Conservation (phyloP, 306 rosid genomes). For the Crotalaria pallida region DNA sequence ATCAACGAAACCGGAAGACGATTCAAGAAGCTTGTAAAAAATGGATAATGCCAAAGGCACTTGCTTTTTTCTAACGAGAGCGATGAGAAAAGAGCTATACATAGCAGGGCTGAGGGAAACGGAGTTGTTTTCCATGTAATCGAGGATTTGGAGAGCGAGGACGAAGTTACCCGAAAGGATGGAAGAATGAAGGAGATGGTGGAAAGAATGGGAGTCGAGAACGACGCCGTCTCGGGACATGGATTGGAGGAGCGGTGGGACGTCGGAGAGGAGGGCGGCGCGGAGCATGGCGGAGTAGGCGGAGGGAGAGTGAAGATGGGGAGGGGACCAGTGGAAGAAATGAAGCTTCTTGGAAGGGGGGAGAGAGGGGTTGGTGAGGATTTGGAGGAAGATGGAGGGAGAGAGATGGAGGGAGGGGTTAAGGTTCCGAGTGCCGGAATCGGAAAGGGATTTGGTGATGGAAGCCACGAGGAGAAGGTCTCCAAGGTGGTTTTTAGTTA, state of each 20-base stretch:
- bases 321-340: slow-evolving; percentile 57
- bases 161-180: slow-evolving; percentile 42
- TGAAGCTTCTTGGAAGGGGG: slow-evolving; percentile 59
- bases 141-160: slow-evolving; percentile 49
- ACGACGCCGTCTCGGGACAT: slow-evolving; percentile 49
- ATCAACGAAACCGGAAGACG: background rate
- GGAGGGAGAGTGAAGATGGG: slow-evolving; percentile 22
- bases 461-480: slow-evolving; percentile 60
- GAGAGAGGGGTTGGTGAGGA: slow-evolving; percentile 49
- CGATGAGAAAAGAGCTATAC: slow-evolving; percentile 51
- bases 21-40: slow-evolving; percentile 46
- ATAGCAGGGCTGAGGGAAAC: slow-evolving; percentile 27
- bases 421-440: slow-evolving; percentile 51
- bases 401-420: slow-evolving; percentile 41
- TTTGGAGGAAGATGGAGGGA: slow-evolving; percentile 43
- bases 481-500: slow-evolving; percentile 21
- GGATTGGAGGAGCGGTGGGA: slow-evolving; percentile 38
- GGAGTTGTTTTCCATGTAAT: slow-evolving; percentile 40
- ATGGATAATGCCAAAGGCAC: slow-evolving; percentile 60
- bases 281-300: slow-evolving; percentile 51
- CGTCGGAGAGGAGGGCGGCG: slow-evolving; percentile 39
- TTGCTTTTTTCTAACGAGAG: slow-evolving; percentile 53
- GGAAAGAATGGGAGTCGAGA: slow-evolving; percentile 51
- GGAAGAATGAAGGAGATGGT: slow-evolving; percentile 47
- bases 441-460: slow-evolving; percentile 48